Evolutionary conservation across 768 basidiomycete genomes (phyloP).

Genomic region (Mycena alexandri): DNA sequence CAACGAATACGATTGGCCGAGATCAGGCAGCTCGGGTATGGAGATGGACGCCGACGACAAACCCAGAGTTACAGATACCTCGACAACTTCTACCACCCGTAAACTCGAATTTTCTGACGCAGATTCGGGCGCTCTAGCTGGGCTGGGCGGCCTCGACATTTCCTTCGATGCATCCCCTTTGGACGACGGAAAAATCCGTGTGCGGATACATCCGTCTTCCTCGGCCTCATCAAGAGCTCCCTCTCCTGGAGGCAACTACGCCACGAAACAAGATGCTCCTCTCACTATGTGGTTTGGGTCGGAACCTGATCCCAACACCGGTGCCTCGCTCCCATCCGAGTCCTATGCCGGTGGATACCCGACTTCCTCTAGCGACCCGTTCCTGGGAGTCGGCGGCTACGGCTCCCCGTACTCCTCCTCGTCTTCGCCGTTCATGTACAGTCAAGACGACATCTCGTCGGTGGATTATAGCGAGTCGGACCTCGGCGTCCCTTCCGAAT

Average conservation of each 20-base stretch:
- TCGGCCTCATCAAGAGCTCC: constrained; percentile 57
- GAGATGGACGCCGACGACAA: constrained; percentile 60
- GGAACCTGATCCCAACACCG: constrained; percentile 37
- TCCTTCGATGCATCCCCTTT: constrained; percentile 77
- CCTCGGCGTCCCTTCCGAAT: constrained; percentile 55
- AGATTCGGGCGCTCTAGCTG: constrained; percentile 60
- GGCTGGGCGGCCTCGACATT: constrained; percentile 73
- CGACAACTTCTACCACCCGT: constrained; percentile 50
- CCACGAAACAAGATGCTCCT: constrained; percentile 30
- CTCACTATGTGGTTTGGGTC: constrained; percentile 44
- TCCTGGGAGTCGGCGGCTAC: constrained; percentile 67
- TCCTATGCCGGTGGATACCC: constrained; percentile 42
- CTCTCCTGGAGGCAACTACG: constrained; percentile 43
- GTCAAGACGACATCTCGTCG: constrained; percentile 46
- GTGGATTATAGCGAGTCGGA: constrained; percentile 48
- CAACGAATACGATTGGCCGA: constrained; percentile 69
- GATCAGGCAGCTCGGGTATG: constrained; percentile 56
- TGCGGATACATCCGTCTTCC: constrained; percentile 75
- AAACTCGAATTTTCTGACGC: constrained; percentile 72
- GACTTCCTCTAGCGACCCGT: constrained; percentile 63
- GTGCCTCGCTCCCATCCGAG: constrained; percentile 53
- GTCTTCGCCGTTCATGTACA: constrained; percentile 52
- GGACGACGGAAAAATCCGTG: constrained; percentile 79
- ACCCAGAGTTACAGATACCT: constrained; percentile 49
- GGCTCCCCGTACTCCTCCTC: constrained; percentile 51